Base-by-base conservation (phyloP, 805 yeast genomes). In the Nakazawaea siamensis region DNA sequence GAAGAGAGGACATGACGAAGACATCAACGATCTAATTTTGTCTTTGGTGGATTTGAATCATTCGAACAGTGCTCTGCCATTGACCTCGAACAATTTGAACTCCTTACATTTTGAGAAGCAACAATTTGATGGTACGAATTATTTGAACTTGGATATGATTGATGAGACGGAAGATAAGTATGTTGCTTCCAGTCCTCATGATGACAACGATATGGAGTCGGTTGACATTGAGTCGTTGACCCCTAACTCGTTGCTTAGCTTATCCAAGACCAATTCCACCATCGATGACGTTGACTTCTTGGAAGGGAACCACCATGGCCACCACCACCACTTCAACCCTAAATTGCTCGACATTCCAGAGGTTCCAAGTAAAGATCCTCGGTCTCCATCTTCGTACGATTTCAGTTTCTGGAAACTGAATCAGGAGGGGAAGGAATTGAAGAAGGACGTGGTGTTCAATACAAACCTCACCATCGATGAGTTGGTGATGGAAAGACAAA, bases 41-140 rank as follows among this genome's bases (percentile, higher is more conserved):
- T 57, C 62, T 6, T 38, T 57, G 35, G 46, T 57, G 10, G 62
- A 57, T 40, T 44, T 57, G 25, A 55, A 46, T 29, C 59, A 53
- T 36, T 47, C 57, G 43, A 30, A 35, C 13, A 25, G 23, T 4
- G 21, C 24, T 11, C 28, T 36, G 9, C 40, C 40, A 10, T 37
- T 37, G 24, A 37, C 40, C 12, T 33, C 36, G 18, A 31, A 13
- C 13, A 31, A 31, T 18, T 28, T 37, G 23, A 28, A 32, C 16
- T 18, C 33, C 3, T 18, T 28, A 15, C 7, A 18, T 12, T 20
- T 20, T 10, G 27, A 14, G 17, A 18, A 29, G 15, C 20, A 25
- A 14, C 5, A 23, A 9, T 16, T 14, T 17, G 24, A 27, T 28
- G 31, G 29, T n/a, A 26, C 31, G 10, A 30, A 35, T 21, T 35